These are phyloP conservation scores for Dothideomycetidae sp. DNA, from an alignment of 2,329 filamentous ascomycete genomes.

Conservation along the genomic window DNA sequence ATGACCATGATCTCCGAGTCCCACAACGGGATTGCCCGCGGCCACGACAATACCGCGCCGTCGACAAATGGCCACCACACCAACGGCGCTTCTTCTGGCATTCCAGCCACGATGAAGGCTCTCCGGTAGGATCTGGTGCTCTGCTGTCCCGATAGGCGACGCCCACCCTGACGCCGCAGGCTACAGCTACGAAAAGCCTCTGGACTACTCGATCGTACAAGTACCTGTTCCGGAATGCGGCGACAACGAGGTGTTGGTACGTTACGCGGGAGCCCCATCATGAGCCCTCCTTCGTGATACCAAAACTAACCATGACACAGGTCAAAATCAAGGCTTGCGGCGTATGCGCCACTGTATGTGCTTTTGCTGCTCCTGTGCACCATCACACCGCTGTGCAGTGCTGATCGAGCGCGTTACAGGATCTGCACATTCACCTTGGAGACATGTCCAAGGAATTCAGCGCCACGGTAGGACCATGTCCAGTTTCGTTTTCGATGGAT, in stretches of 20 bases:
- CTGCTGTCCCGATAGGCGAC: not conserved
- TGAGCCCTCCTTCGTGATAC: too few species aligned
- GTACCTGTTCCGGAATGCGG: slow-evolving; percentile 9
- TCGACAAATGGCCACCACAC: not conserved
- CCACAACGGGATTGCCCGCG: not conserved
- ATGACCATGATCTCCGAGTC: not conserved
- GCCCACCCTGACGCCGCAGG: not conserved
- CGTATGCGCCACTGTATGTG: slow-evolving; percentile 11
- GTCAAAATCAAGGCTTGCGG: slow-evolving; percentile 12
- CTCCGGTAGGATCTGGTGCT: not conserved
- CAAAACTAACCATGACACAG: slow-evolving; percentile 5
- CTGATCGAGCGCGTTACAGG: slow-evolving; percentile 11
- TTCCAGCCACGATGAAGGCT: not conserved
- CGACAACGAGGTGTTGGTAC: slow-evolving; percentile 10
- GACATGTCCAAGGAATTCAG: slow-evolving; percentile 38
- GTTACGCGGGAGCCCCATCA: too few species aligned
- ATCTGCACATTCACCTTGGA: slow-evolving; percentile 50
- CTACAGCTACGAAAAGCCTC: slow-evolving; percentile 9
- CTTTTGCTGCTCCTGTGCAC: slow-evolving; percentile 1
- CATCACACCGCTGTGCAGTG: slow-evolving; percentile 2
- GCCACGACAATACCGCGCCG: not conserved
- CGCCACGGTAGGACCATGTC: slow-evolving; percentile 11
- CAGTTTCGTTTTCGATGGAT: slow-evolving; percentile 2
- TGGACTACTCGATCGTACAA: slow-evolving; percentile 9
- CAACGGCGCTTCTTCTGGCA: not conserved